Percentiles rank a stretch among this genome's conserved stretches.
Conservation (phyloP, 169 alveolate genomes). For the Eimeria tenella region DNA sequence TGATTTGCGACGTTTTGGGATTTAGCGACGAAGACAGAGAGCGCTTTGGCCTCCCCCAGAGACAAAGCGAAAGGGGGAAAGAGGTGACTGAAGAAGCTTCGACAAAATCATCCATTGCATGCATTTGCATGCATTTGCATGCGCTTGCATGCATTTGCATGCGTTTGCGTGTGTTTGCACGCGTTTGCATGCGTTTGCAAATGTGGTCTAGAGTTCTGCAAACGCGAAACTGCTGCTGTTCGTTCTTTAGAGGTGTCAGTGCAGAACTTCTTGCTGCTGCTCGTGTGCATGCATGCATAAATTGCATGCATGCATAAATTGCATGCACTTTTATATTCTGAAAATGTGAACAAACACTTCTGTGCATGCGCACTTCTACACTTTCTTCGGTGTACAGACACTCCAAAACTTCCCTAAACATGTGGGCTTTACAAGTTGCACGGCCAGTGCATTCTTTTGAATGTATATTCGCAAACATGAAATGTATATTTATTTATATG, state of each 20-base stretch:
- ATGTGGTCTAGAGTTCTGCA: neutral
- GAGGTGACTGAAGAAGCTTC: neutral
- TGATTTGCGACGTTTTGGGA: conserved; percentile 69
- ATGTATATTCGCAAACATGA: too few species aligned
- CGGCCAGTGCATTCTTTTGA: too few species aligned
- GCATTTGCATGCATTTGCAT: neutral
- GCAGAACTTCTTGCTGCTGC: neutral
- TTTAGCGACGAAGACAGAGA: conserved; percentile 64
- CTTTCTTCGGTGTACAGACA: too few species aligned
- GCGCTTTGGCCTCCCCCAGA: conserved; percentile 44
- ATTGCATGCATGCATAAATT: neutral
- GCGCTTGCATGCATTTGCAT: too few species aligned
- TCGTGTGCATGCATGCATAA: neutral
- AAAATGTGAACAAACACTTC: too few species aligned
- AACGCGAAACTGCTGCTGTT: neutral
- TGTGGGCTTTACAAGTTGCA: too few species aligned
- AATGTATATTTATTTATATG: too few species aligned
- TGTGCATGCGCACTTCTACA: too few species aligned
- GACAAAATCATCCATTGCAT: too few species aligned
- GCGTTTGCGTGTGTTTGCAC: too few species aligned
- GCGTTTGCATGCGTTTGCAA: too few species aligned
- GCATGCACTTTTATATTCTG: neutral
- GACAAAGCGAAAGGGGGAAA: neutral
- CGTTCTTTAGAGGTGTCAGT: neutral
- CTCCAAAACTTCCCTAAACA: too few species aligned